Base-by-base conservation (phyloP, 495 filamentous ascomycete genomes). In the Aspergillus ostianus region DNA sequence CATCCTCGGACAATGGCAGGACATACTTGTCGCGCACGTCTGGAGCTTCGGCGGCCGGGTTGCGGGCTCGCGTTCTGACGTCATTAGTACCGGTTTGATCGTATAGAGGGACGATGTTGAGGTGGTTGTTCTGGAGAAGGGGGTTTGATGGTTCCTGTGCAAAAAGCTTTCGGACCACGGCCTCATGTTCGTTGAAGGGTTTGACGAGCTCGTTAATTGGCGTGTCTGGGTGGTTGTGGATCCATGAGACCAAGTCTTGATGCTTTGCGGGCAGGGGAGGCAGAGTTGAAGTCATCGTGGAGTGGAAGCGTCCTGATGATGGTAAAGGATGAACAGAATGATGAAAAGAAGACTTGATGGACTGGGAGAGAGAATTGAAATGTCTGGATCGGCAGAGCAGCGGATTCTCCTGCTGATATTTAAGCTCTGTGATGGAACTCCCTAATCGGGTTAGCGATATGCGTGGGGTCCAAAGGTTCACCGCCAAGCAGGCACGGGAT, bases 41-140 rank as follows among this genome's bases (percentile, higher is more conserved):
- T 7, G 77, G 70, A 0, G 80, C 74, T 66, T 93, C 88, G 5
- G 73, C 63, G 0, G 73, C 78, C 3, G 90, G 68, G 59, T 87
- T 72, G 53, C 90, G 81, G 52, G 88, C 88, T 26, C 85, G 81
- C 53, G 86, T 79, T 61, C 77, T 85, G 65, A 91, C 64, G 55
- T 80, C 66, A 13, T 74, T 66, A 0, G 71, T 55, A 26, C 87
- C 84, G 63, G 80, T 73, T 2, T 80, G 76, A 56, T 78, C 80
- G 67, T 89, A 93, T 20, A 95, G 66, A 8, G 90, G 88, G 8
- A 91, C 73, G 29, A 88, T 69, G 66, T 92, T 95, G 71, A 87
- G 72, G 55, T 80, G 66, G 21, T 81, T 80, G 62, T 90, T 82
- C 45, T 83, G 71, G 20, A 90, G 71, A 45, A 78, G 68, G 12